Percentiles rank a stretch among this genome's conserved stretches.
These are phyloP conservation scores for Mortierella sp. DNA, from an alignment of 371 early-diverging fungal species.

Conservation along the genomic window DNA sequence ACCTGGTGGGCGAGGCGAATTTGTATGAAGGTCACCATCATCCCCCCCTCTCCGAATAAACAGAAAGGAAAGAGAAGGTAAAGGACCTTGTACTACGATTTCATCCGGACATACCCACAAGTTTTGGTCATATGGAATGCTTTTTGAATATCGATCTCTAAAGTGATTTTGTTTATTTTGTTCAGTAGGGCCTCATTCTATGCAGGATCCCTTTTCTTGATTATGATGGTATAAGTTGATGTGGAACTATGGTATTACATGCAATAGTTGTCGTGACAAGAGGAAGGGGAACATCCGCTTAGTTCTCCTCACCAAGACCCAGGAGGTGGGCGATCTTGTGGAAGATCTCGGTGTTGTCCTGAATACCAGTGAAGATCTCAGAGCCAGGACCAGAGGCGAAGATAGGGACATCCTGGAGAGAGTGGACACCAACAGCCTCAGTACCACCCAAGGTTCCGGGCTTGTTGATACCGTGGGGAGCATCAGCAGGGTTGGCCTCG, in stretches of 20 bases:
- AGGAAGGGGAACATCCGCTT: constrained; percentile 6
- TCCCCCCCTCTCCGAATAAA: no score
- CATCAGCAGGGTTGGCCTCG: constrained; percentile 55
- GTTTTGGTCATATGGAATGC: not conserved
- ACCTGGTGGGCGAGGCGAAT: constrained; percentile 51
- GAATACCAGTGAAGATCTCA: constrained; percentile 62
- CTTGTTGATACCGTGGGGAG: constrained; percentile 58
- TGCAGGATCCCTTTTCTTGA: not conserved
- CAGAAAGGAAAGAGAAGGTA: not conserved
- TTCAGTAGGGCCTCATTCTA: constrained; percentile 1
- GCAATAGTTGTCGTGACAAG: not conserved
- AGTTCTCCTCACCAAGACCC: constrained; percentile 51
- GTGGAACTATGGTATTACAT: constrained; percentile 14
- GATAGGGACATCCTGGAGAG: constrained; percentile 69
- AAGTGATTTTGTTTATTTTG: not conserved
- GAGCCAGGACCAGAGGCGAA: constrained; percentile 68
- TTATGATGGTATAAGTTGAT: constrained; percentile 1
- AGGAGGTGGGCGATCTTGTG: constrained; percentile 64
- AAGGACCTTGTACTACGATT: not conserved
- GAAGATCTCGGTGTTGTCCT: constrained; percentile 72
- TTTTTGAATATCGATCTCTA: not conserved
- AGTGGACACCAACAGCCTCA: constrained; percentile 62
- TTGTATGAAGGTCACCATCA: constrained; percentile 18
- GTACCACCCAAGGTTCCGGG: constrained; percentile 55
- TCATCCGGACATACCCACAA: not conserved